Conservation (phyloP, 306 rosid genomes). For the Dalbergia cultrata region DNA sequence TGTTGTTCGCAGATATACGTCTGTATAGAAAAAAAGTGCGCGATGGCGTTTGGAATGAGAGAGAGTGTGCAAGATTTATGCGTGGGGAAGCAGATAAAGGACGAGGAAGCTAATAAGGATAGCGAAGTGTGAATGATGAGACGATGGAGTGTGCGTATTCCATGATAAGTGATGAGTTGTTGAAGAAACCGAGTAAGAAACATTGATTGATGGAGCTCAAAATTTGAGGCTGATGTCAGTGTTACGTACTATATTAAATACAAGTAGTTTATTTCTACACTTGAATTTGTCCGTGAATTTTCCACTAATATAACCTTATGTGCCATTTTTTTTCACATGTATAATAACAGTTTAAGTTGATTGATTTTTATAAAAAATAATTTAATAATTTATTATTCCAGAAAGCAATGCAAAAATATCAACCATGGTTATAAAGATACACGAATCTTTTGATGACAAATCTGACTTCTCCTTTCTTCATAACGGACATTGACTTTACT, state of each 20-base stretch:
- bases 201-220: neutral
- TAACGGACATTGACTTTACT: neutral
- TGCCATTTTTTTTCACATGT: too few relatives aligned
- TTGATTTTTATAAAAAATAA: too few relatives aligned
- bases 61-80: neutral
- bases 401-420: too few relatives aligned
- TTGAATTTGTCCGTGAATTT: too few relatives aligned
- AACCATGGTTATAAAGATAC: too few relatives aligned
- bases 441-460: too few relatives aligned
- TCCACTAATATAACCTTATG: too few relatives aligned
- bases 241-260: neutral
- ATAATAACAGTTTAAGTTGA: too few relatives aligned
- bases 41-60: neutral
- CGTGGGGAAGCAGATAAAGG: neutral
- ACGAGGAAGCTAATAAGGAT: neutral
- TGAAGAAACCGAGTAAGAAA: conserved; percentile 30
- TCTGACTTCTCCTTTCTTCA: neutral
- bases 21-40: neutral
- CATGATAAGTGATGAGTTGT: neutral
- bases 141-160: neutral
- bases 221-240: conserved; percentile 2
- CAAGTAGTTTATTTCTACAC: too few relatives aligned
- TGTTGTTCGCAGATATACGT: neutral
- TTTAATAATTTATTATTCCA: too few relatives aligned
- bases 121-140: neutral